Evolutionary conservation across 345 rosid genomes (phyloP).

Genomic region (Populus ilicifolia): DNA sequence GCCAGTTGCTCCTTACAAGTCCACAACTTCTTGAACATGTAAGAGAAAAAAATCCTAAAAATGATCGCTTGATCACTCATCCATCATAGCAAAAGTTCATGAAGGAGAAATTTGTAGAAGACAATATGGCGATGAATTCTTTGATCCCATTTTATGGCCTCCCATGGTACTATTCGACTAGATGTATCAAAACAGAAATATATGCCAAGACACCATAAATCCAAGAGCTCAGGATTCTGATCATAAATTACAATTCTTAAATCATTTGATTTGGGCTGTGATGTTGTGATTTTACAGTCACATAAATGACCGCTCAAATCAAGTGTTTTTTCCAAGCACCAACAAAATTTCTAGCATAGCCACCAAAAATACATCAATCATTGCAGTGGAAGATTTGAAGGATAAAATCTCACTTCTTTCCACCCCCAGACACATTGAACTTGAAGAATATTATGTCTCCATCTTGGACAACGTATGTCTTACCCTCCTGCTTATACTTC

Average conservation of each 20-base stretch:
- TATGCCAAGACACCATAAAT: neutral
- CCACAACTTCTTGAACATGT: too few relatives aligned
- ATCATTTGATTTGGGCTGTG: neutral
- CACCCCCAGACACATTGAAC: slow-evolving; percentile 95
- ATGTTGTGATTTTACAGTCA: neutral
- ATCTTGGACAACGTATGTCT: slow-evolving; percentile 89
- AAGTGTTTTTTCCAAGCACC: neutral
- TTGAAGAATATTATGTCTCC: slow-evolving; percentile 93
- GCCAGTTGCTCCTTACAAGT: too few relatives aligned
- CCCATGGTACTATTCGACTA: neutral
- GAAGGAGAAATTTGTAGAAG: too few relatives aligned
- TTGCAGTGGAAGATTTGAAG: neutral
- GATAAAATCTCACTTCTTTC: slow-evolving; percentile 66
- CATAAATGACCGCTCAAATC: neutral
- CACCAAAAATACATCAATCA: neutral
- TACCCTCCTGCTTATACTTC: slow-evolving; percentile 90
- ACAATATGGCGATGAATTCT: too few relatives aligned
- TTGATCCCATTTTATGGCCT: neutral
- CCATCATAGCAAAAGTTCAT: too few relatives aligned
- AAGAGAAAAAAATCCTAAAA: too few relatives aligned
- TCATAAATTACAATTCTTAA: neutral
- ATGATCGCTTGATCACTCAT: too few relatives aligned
- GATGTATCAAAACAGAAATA: neutral
- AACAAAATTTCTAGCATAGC: neutral
- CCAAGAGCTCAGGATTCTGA: neutral